phyloP scores from a whole-genome alignment of 805 yeast genomes.

The Blastobotrys muscicola region DNA sequence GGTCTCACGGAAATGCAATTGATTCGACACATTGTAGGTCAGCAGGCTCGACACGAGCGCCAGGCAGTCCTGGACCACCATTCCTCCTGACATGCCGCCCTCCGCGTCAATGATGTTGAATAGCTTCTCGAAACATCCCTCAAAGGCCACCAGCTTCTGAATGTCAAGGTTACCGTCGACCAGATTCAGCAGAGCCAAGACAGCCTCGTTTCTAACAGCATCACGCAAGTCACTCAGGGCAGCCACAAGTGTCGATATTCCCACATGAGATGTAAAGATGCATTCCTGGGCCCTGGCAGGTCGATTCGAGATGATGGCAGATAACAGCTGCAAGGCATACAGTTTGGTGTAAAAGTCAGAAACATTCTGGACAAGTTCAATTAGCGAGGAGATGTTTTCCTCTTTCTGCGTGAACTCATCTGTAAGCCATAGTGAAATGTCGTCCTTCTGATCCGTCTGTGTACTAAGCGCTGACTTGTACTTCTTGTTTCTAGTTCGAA shows the following conservation, averaged over 20 bases:
- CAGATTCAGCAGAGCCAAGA: constrained; percentile 71
- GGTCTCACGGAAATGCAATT: constrained; percentile 78
- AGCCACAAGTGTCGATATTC: constrained; percentile 64
- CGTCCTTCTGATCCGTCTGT: constrained; percentile 51
- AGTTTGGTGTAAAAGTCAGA: constrained; percentile 69
- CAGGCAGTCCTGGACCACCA: constrained; percentile 86
- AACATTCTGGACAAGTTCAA: constrained; percentile 41
- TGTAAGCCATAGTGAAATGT: constrained; percentile 88
- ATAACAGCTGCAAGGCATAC: constrained; percentile 76
- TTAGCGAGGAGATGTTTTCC: constrained; percentile 37
- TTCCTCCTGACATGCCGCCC: constrained; percentile 82
- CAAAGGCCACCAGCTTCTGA: constrained; percentile 90
- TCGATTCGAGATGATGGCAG: constrained; percentile 72
- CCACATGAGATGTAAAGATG: constrained; percentile 63
- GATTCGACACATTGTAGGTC: constrained; percentile 81
- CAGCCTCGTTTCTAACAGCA: constrained; percentile 78
- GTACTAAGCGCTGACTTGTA: constrained; percentile 33
- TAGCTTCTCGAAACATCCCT: constrained; percentile 76
- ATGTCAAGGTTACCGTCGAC: constrained; percentile 75
- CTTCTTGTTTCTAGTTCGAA: constrained; percentile 17
- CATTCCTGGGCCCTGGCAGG: constrained; percentile 64
- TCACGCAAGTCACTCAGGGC: constrained; percentile 47
- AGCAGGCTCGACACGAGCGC: constrained; percentile 63
- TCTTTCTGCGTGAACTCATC: constrained; percentile 69
- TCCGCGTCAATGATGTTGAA: constrained; percentile 76